Base-by-base conservation (phyloP, 768 basidiomycete genomes). In the Tricholomella constricta region DNA sequence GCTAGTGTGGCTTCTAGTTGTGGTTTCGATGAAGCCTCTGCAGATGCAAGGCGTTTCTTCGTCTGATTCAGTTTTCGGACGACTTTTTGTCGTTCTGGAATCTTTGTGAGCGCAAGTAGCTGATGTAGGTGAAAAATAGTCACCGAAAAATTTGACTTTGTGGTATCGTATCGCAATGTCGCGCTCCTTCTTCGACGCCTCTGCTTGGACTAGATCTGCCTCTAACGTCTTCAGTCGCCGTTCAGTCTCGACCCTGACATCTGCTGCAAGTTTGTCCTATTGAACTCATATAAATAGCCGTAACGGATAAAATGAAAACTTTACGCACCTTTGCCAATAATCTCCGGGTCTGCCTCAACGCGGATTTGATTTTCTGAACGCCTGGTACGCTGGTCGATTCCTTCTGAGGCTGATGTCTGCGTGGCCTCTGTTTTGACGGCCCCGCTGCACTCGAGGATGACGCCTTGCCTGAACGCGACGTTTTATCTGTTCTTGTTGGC, bases 91-190 rank as follows among this genome's bases (percentile, higher is more conserved):
- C 93, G 84, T 68, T 98, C 94, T 96, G 60, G 17, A 36, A 22
- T 17, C 9, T 10, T 5, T 9, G 23, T 49, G 25, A 44, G 36
- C 19, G 25, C 9, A 9, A 29, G 14, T 22, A 6, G 10, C 12
- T 12, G 14, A 23, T 54, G 6, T 47, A 5, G 22, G 11, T 6
- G n/a, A 14, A 11, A 17, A 1, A 34, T n/a, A 67, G 78, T 58
- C 56, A 94, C 94, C 94, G 57, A 98, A 97, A 72, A 98, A 98
- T 68, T 93, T 95, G 62, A 94, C 74, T 74, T 85, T 92, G 61
- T 94, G 94, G 69, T 98, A 98, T 56, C 82, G 82, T 35, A 80
- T 70, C 0, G 91, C 89, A 61, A 91, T 75, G 37, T 84, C 73
- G 41, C 88, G 82, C 68, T 92, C 91, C 65, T 86, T 86, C 42